Conservation (phyloP, 176 grass and related monocot species). For the Elymus sibiricus region DNA sequence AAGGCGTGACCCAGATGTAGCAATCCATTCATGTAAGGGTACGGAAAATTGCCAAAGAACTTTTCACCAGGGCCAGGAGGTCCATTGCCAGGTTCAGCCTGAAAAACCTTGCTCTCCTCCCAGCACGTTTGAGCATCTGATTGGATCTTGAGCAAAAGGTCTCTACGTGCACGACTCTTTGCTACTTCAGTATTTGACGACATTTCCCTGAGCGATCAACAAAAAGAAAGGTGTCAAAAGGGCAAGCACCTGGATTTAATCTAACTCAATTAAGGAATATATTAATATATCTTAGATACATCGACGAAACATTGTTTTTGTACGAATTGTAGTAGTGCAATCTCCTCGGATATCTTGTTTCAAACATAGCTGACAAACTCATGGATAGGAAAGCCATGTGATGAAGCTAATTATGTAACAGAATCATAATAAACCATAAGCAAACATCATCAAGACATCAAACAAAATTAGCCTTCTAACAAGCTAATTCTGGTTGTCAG, state of each 20-base stretch:
- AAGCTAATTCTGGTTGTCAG: neutral
- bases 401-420: neutral
- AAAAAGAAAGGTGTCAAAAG: constrained; percentile 14
- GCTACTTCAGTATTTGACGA: constrained; percentile 36
- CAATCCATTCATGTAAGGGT: constrained; percentile 88
- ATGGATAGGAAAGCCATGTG: neutral
- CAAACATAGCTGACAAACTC: neutral
- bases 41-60: constrained; percentile 79
- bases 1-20: constrained; percentile 76
- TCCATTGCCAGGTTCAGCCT: constrained; percentile 43
- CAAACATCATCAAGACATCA: neutral
- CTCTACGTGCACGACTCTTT: constrained; percentile 51
- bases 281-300: neutral
- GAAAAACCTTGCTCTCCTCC: constrained; percentile 61
- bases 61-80: constrained; percentile 48
- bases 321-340: neutral
- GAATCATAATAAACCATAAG: neutral
- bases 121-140: constrained; percentile 37
- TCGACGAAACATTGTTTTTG: neutral
- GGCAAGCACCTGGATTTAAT: neutral
- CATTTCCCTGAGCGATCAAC: constrained; percentile 39
- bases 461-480: neutral
- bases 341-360: neutral
- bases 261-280: neutral
- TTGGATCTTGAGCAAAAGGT: constrained; percentile 51